These are phyloP conservation scores for Dipodascopsis uninucleata DNA, from an alignment of 805 yeast genomes.

Conservation along the genomic window DNA sequence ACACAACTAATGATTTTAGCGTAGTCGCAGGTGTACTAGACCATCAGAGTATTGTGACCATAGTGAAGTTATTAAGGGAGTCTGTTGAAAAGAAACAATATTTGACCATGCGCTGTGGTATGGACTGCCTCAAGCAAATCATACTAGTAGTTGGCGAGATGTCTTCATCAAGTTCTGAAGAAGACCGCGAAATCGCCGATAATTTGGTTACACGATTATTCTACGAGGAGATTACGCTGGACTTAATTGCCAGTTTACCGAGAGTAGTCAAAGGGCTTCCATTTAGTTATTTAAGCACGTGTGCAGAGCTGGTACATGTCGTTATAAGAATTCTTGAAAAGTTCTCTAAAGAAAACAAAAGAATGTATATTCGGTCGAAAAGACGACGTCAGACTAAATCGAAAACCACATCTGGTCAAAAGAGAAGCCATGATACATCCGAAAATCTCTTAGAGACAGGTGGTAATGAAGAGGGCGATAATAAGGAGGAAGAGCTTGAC, in stretches of 20 bases:
- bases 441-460: conserved; percentile 33
- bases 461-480: conserved; percentile 7
- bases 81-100: conserved; percentile 31
- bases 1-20: conserved; percentile 18
- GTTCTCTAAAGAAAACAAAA: conserved; percentile 55
- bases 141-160: conserved; percentile 46
- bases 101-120: conserved; percentile 54
- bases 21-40: conserved; percentile 50
- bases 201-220: conserved; percentile 67
- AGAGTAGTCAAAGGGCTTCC: conserved; percentile 58
- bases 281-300: conserved; percentile 54
- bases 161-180: conserved; percentile 42
- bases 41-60: conserved; percentile 56
- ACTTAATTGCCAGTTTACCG: conserved; percentile 56
- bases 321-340: conserved; percentile 65
- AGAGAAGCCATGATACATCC: conserved; percentile 17
- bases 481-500: conserved; percentile 21
- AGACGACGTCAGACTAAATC: conserved; percentile 32
- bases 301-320: conserved; percentile 62
- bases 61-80: conserved; percentile 44
- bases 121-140: conserved; percentile 63
- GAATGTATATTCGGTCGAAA: conserved; percentile 45
- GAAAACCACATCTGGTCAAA: neutral
- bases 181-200: conserved; percentile 51
- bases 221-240: conserved; percentile 57